phyloP scores from a whole-genome alignment of 2,329 filamentous ascomycete genomes.

The Coniochaeta prunicola region DNA sequence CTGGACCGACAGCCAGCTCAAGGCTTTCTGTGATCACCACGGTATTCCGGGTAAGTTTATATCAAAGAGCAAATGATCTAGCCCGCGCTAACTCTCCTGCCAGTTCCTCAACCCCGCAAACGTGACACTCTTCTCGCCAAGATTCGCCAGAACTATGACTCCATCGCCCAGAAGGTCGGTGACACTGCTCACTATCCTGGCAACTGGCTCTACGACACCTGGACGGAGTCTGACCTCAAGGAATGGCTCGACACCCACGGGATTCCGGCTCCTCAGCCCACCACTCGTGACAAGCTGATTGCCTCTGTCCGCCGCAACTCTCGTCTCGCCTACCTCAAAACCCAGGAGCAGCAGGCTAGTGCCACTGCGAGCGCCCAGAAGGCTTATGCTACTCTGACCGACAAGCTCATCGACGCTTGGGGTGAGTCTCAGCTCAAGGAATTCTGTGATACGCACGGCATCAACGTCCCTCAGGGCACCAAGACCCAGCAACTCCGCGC shows the following conservation, averaged over 20 bases:
- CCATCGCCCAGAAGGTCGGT: conserved; percentile 63
- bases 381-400: conserved; percentile 68
- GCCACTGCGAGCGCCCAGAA: conserved; percentile 59
- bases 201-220: conserved; percentile 86
- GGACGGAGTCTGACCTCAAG: conserved; percentile 92
- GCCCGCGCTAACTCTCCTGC: background rate
- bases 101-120: conserved; percentile 75
- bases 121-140: conserved; percentile 76
- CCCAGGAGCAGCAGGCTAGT: conserved; percentile 52
- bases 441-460: conserved; percentile 84
- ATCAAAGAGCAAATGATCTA: conserved; percentile 6
- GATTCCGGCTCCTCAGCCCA: conserved; percentile 77
- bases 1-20: conserved; percentile 89
- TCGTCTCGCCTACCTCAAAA: conserved; percentile 64
- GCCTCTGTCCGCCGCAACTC: conserved; percentile 87
- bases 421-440: conserved; percentile 83
- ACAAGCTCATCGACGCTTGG: conserved; percentile 85
- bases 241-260: conserved; percentile 87
- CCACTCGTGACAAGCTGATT: conserved; percentile 79
- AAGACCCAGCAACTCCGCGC: conserved; percentile 85
- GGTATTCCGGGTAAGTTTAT: conserved; percentile 58
- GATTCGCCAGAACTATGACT: conserved; percentile 74
- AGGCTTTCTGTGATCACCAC: conserved; percentile 85
- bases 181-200: conserved; percentile 84
- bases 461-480: conserved; percentile 82